Percentiles rank a stretch among this genome's conserved stretches.
Conservation (phyloP, 2,329 filamentous ascomycete species). For the Botryotinia globosa region DNA sequence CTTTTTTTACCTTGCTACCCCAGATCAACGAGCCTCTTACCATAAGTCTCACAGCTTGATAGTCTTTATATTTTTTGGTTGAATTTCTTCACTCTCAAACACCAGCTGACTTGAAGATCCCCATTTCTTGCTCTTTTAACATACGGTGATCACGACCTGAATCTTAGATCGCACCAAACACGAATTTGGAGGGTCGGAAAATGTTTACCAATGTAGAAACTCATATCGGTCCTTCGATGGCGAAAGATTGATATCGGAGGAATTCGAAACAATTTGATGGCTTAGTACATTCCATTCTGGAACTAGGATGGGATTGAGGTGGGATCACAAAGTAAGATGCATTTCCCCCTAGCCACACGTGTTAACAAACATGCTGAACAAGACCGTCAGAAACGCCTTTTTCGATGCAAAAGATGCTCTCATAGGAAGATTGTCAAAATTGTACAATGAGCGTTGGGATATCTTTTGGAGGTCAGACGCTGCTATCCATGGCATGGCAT, state of each 20-base stretch:
- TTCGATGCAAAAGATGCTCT: slow-evolving; percentile 3
- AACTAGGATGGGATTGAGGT: slow-evolving; percentile 6
- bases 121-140: background rate
- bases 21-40: slow-evolving; percentile 20
- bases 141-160: background rate
- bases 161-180: background rate
- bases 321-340: slow-evolving; percentile 4
- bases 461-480: slow-evolving; percentile 16
- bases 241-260: slow-evolving; percentile 8
- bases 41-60: background rate
- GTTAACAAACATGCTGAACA: slow-evolving; percentile 14
- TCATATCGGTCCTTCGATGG: slow-evolving; percentile 22
- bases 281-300: slow-evolving; percentile 15
- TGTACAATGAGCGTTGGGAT: background rate
- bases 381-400: background rate
- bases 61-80: slow-evolving; percentile 1
- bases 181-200: slow-evolving; percentile 3
- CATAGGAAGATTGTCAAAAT: background rate
- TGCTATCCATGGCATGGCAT: slow-evolving; percentile 1
- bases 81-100: slow-evolving; percentile 3
- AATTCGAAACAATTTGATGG: background rate
- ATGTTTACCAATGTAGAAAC: slow-evolving; percentile 15
- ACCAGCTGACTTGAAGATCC: slow-evolving; percentile 20
- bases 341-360: slow-evolving; percentile 7
- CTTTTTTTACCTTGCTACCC: slow-evolving; percentile 13